A percentile compares a stretch with the other conserved stretches of the same genome.
These are phyloP conservation scores for Wilhelminamyces savonicus DNA, from an alignment of 805 yeast genomes.

Conservation along the genomic window DNA sequence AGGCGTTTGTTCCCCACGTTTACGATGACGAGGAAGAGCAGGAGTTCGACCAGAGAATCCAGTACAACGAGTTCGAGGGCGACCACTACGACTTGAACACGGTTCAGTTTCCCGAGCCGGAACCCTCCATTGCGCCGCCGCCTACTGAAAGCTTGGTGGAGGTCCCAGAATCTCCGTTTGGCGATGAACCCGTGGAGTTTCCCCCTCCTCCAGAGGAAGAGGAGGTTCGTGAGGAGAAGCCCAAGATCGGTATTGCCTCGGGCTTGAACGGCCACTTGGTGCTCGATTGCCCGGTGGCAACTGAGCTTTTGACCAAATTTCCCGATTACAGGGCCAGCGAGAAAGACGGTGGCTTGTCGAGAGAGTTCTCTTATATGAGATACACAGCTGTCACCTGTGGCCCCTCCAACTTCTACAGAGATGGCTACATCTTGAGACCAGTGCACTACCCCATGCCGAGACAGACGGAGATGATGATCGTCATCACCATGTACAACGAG, in stretches of 20 bases:
- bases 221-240: slow-evolving; percentile 23
- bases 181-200: slow-evolving; percentile 17
- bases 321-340: slow-evolving; percentile 29
- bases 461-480: slow-evolving; percentile 78
- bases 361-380: slow-evolving; percentile 80
- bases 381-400: slow-evolving; percentile 94
- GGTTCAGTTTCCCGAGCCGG: slow-evolving; percentile 19
- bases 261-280: slow-evolving; percentile 67
- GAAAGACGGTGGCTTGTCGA: slow-evolving; percentile 23
- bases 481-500: slow-evolving; percentile 87
- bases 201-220: slow-evolving; percentile 30
- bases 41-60: slow-evolving; percentile 33
- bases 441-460: slow-evolving; percentile 72
- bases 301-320: slow-evolving; percentile 37
- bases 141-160: slow-evolving; percentile 3
- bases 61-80: slow-evolving; percentile 33
- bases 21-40: slow-evolving; percentile 35
- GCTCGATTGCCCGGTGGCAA: slow-evolving; percentile 85
- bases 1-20: slow-evolving; percentile 39
- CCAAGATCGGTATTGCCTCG: slow-evolving; percentile 26
- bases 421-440: slow-evolving; percentile 78
- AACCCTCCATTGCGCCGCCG: slow-evolving; percentile 5
- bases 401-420: slow-evolving; percentile 59
- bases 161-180: slow-evolving; percentile 21
- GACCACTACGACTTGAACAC: slow-evolving; percentile 36